Evolutionary conservation across 768 basidiomycete genomes (phyloP).

Genomic region (Pleurotus citrinopileatus): DNA sequence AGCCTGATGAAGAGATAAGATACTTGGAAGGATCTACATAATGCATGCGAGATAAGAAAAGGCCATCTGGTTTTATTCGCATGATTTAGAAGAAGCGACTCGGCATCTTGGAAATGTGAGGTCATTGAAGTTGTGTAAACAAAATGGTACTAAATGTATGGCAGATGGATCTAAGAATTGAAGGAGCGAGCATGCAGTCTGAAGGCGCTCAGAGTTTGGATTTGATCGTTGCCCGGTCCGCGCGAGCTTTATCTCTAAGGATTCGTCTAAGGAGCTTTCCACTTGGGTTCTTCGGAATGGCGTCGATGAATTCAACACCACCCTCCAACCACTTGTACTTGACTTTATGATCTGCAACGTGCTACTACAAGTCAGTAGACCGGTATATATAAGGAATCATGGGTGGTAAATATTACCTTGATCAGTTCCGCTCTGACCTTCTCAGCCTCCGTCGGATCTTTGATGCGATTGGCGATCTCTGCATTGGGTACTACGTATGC

Average conservation of each 20-base stretch:
- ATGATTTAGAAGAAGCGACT: too few relatives aligned
- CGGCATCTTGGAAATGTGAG: too few relatives aligned
- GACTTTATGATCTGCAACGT: slow-evolving; percentile 36
- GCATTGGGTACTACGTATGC: slow-evolving; percentile 59
- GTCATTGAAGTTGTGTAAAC: too few relatives aligned
- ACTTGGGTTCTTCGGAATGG: slow-evolving; percentile 41
- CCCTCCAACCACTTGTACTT: slow-evolving; percentile 41
- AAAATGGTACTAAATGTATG: too few relatives aligned
- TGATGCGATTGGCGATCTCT: slow-evolving; percentile 33
- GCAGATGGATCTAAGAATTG: too few relatives aligned
- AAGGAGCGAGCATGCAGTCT: not conserved
- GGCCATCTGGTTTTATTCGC: too few relatives aligned
- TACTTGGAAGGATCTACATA: not conserved
- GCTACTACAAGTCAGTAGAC: slow-evolving; percentile 17
- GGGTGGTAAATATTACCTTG: not conserved
- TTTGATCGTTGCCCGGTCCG: not conserved
- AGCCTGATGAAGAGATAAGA: not conserved
- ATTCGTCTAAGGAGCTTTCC: slow-evolving; percentile 5
- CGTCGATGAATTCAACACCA: slow-evolving; percentile 40
- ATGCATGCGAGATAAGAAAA: not conserved
- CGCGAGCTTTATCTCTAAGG: slow-evolving; percentile 8
- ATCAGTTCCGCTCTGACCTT: slow-evolving; percentile 6
- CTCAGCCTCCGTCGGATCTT: slow-evolving; percentile 7
- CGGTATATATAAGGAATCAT: not conserved
- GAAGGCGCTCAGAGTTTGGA: not conserved